Evolutionary conservation across 176 grass and related monocot genomes (phyloP), one percentile per base, ranked within the genome.

Genomic region (Oryza brachyantha): DNA sequence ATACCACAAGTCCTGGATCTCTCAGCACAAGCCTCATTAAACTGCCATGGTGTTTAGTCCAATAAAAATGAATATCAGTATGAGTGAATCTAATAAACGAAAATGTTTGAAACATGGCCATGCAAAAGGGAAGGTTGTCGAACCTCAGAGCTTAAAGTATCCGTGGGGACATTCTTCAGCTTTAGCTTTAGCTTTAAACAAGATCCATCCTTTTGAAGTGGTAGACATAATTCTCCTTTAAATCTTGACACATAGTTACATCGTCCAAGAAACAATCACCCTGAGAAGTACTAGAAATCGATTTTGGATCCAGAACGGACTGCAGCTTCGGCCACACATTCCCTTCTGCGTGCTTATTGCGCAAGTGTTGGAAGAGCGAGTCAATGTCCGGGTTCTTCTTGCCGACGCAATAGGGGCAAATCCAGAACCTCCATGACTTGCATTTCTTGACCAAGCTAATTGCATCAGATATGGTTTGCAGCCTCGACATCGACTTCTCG

Each of bases 381-480:
- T 13, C 16, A 3, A 13, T 17, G 17, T 67, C 35, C 3, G 34
- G 31, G 13, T 39, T 38, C 64, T 67, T 67, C 34, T 67, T 67
- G 32, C 64, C 35, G 24, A 12, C 64, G 39, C 64, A 67, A 24
- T 38, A 24, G 9, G 64, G 64, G 64, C 64, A 67, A 39, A 67
- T 67, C 64, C 34, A 67, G 4, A 39, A 67, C 34, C 35, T 67
- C 64, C 64, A 67, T 13, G 64, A 67, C 31, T 21, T 39, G 34
- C 24, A 21, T 22, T 39, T 67, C 34, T 39, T 67, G 34, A 67
- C 19, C 22, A 39, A 67, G 35, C 34, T 22, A 1, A 55, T 19
- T 34, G 71, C 48, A 37, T 74, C 71, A 58, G 71, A 37, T 58
- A 74, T 74, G 71, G 29, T 74, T 19, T 19, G n/a, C n/a, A n/a